These are phyloP conservation scores for Termitomyces sp. DNA, from an alignment of 768 basidiomycete genomes.

Conservation along the genomic window DNA sequence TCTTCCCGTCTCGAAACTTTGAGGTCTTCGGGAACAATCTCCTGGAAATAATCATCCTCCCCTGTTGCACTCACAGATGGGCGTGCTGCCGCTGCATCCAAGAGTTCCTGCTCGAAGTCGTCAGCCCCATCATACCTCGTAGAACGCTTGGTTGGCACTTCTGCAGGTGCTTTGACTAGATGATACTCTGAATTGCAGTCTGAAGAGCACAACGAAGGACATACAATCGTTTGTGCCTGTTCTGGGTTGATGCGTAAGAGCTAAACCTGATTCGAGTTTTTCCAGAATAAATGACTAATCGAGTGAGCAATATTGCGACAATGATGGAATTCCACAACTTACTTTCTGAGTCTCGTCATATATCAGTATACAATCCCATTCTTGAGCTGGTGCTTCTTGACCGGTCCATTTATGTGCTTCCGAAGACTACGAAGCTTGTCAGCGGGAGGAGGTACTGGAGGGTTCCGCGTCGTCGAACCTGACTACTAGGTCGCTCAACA, in stretches of 20 bases:
- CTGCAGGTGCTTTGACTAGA: slow-evolving; percentile 13
- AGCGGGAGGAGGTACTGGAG: not conserved
- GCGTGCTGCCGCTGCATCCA: slow-evolving; percentile 20
- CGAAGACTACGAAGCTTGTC: slow-evolving; percentile 33
- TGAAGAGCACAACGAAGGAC: not conserved
- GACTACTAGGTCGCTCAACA: slow-evolving; percentile 63
- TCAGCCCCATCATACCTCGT: slow-evolving; percentile 20
- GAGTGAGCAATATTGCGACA: slow-evolving; percentile 13
- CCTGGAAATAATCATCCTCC: slow-evolving; percentile 41
- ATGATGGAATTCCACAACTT: slow-evolving; percentile 21
- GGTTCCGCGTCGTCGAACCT: slow-evolving; percentile 41
- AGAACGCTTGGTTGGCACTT: slow-evolving; percentile 13
- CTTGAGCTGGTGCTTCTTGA: slow-evolving; percentile 54
- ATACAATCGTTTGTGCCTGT: slow-evolving; percentile 18
- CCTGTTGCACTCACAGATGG: slow-evolving; percentile 32
- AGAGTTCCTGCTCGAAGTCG: slow-evolving; percentile 27
- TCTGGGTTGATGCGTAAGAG: slow-evolving; percentile 52
- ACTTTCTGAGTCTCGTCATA: slow-evolving; percentile 76
- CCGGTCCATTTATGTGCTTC: slow-evolving; percentile 60
- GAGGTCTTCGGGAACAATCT: slow-evolving; percentile 30
- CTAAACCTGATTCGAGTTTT: slow-evolving; percentile 66
- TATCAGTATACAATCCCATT: slow-evolving; percentile 75
- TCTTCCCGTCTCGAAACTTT: slow-evolving; percentile 30
- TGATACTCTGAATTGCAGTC: not conserved
- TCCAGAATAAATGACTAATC: slow-evolving; percentile 67